These are phyloP conservation scores for Cyberlindnera meyerae DNA, from an alignment of 805 yeast genomes.

Conservation along the genomic window DNA sequence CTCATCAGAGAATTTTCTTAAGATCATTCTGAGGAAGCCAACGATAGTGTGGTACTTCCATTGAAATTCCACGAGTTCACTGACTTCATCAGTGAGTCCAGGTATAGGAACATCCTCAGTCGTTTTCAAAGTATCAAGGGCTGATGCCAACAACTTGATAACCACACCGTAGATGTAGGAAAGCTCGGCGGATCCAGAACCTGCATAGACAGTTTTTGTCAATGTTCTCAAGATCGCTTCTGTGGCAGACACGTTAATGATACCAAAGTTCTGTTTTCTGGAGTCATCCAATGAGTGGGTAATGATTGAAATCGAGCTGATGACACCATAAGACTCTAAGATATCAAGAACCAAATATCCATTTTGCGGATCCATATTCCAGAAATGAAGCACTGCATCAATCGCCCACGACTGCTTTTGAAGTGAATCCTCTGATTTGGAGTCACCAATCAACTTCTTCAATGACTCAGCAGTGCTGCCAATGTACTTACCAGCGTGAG, in stretches of 20 bases:
- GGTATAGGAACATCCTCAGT: slow-evolving; percentile 24
- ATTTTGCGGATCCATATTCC: slow-evolving; percentile 62
- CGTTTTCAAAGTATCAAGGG: slow-evolving; percentile 18
- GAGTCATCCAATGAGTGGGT: slow-evolving; percentile 37
- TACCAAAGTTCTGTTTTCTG: slow-evolving; percentile 29
- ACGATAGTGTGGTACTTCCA: slow-evolving; percentile 40
- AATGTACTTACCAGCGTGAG: slow-evolving; percentile 61
- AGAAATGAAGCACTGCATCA: slow-evolving; percentile 53
- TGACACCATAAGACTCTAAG: slow-evolving; percentile 41
- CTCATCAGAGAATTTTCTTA: slow-evolving; percentile 43
- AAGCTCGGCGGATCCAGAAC: slow-evolving; percentile 24
- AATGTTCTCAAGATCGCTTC: slow-evolving; percentile 39
- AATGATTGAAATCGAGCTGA: slow-evolving; percentile 38
- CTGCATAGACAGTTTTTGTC: slow-evolving; percentile 22
- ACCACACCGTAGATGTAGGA: slow-evolving; percentile 27
- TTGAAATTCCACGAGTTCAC: slow-evolving; percentile 30
- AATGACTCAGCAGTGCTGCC: slow-evolving; percentile 35
- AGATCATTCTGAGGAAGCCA: slow-evolving; percentile 33
- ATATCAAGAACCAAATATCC: slow-evolving; percentile 57
- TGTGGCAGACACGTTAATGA: slow-evolving; percentile 41
- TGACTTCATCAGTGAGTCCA: slow-evolving; percentile 24
- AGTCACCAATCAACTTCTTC: slow-evolving; percentile 24
- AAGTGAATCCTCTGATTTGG: slow-evolving; percentile 16
- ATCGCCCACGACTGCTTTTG: slow-evolving; percentile 42
- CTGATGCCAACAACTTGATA: slow-evolving; percentile 19